Conservation (phyloP, 2,329 filamentous ascomycete species). For the Phyllachora maydis region DNA sequence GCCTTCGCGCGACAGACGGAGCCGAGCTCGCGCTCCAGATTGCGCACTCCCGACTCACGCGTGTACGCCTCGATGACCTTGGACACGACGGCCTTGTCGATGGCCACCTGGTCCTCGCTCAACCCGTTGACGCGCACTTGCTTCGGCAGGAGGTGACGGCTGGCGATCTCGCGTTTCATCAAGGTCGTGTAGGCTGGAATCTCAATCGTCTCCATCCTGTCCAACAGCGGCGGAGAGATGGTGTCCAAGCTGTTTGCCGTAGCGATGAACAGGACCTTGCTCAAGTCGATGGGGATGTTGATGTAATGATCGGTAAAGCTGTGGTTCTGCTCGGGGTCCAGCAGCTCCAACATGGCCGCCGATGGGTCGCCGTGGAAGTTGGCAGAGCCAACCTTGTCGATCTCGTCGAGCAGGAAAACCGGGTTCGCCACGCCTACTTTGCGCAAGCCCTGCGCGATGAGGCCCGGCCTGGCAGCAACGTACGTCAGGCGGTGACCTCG, state of each 20-base stretch:
- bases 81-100: slow-evolving; percentile 70
- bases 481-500: slow-evolving; percentile 88
- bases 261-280: slow-evolving; percentile 92
- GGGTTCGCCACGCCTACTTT: slow-evolving; percentile 94
- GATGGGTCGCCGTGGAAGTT: slow-evolving; percentile 93
- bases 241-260: slow-evolving; percentile 91
- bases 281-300: slow-evolving; percentile 85
- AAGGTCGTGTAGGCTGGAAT: slow-evolving; percentile 91
- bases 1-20: slow-evolving; percentile 89
- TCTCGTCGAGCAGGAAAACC: slow-evolving; percentile 89
- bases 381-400: slow-evolving; percentile 83
- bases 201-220: slow-evolving; percentile 92
- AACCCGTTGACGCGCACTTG: slow-evolving; percentile 85
- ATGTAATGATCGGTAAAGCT: slow-evolving; percentile 93
- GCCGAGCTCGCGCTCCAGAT: slow-evolving; percentile 86
- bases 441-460: slow-evolving; percentile 82
- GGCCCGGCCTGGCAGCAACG: slow-evolving; percentile 94
- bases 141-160: slow-evolving; percentile 86
- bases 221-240: slow-evolving; percentile 80
- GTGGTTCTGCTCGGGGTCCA: slow-evolving; percentile 94
- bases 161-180: slow-evolving; percentile 90
- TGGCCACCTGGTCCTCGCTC: slow-evolving; percentile 48
- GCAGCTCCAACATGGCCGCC: slow-evolving; percentile 91
- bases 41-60: slow-evolving; percentile 86
- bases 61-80: slow-evolving; percentile 96